Conservation (phyloP, 2,329 filamentous ascomycete species). For the Claviceps sp. region DNA sequence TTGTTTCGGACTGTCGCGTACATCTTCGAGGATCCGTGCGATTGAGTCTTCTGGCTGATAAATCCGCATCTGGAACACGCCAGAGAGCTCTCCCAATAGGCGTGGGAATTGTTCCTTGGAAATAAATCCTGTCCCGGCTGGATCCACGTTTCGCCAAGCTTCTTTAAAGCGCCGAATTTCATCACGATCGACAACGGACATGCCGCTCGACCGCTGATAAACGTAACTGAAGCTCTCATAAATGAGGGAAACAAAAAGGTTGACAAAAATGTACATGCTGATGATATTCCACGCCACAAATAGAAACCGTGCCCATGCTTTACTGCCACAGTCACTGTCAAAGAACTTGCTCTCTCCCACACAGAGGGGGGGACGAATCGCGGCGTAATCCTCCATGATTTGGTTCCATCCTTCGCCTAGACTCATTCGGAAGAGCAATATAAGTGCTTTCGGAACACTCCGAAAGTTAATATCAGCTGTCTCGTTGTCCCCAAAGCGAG, state of each 20-base stretch:
- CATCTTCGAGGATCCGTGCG: constrained; percentile 72
- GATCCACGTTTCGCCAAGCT: constrained; percentile 93
- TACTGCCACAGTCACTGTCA: constrained; percentile 83
- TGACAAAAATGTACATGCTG: constrained; percentile 99
- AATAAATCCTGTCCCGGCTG: constrained; percentile 82
- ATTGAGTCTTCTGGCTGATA: constrained; percentile 88
- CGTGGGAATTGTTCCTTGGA: constrained; percentile 79
- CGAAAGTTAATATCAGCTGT: constrained; percentile 79
- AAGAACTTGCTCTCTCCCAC: constrained; percentile 62
- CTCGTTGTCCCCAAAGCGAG: constrained; percentile 65
- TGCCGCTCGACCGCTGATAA: constrained; percentile 89
- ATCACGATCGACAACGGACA: constrained; percentile 79
- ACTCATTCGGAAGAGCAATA: constrained; percentile 85
- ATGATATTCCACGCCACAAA: constrained; percentile 98
- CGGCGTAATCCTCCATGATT: constrained; percentile 90
- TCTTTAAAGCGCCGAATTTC: constrained; percentile 96
- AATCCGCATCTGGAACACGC: constrained; percentile 93
- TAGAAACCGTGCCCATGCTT: constrained; percentile 71
- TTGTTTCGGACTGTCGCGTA: constrained; percentile 44
- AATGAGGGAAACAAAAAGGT: constrained; percentile 93
- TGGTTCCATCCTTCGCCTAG: constrained; percentile 94
- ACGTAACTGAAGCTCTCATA: constrained; percentile 99
- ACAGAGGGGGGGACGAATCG: constrained; percentile 67
- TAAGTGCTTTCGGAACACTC: constrained; percentile 83
- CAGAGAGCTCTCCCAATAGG: constrained; percentile 80